A percentile compares a stretch with the other conserved stretches of the same genome.
These are phyloP conservation scores for Pichiaceae sp. DNA, from an alignment of 1,139 yeast species.

Conservation along the genomic window DNA sequence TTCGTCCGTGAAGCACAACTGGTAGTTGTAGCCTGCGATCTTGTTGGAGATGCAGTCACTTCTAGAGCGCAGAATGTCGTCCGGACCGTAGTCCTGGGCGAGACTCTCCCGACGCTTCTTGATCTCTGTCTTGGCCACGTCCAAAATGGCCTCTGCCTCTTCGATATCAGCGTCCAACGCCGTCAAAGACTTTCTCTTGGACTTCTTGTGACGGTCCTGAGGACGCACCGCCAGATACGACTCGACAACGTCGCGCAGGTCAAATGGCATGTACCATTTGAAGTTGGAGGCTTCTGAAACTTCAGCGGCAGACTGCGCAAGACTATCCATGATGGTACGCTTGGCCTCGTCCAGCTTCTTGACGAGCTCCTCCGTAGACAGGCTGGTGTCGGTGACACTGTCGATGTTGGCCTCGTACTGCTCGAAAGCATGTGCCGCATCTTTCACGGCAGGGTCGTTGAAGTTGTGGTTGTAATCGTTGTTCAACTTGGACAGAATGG, in stretches of 20 bases:
- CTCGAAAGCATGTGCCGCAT: conserved; percentile 54
- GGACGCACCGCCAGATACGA: conserved; percentile 9
- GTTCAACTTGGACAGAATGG: conserved; percentile 37
- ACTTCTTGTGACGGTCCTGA: not conserved
- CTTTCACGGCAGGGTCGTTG: conserved; percentile 82
- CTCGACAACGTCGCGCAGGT: conserved; percentile 3
- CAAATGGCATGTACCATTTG: not conserved
- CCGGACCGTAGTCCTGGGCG: conserved; percentile 43
- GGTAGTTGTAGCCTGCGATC: conserved; percentile 66
- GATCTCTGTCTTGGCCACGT: conserved; percentile 16
- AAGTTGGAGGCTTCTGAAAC: not conserved
- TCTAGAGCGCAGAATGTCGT: conserved; percentile 56
- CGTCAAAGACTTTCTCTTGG: not conserved
- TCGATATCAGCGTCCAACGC: conserved; percentile 6
- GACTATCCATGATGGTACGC: not conserved
- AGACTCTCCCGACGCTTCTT: conserved; percentile 19
- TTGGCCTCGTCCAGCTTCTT: not conserved
- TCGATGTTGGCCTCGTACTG: conserved; percentile 38
- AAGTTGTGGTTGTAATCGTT: conserved; percentile 77
- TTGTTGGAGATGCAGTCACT: conserved; percentile 36
- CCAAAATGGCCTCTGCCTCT: conserved; percentile 5
- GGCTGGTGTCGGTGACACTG: not conserved
- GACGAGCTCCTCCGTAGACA: not conserved
- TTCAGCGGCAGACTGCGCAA: not conserved
- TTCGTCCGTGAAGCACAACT: conserved; percentile 48